Percentiles rank a stretch among this genome's conserved stretches.
phyloP scores from a whole-genome alignment of 1,139 yeast species.

The Geotrichum klebahnii region DNA sequence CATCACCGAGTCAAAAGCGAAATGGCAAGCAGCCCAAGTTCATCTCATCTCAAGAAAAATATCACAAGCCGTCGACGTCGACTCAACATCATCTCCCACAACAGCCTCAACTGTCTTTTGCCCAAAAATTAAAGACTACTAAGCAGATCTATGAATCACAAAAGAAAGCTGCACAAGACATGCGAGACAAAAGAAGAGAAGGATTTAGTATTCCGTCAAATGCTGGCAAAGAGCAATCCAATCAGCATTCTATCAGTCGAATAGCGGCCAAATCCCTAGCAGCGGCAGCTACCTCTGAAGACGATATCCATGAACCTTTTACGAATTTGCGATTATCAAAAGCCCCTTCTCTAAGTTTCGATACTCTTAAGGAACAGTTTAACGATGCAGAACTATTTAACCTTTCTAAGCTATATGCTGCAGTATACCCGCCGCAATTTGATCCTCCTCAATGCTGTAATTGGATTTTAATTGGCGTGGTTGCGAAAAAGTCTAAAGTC shows the following conservation, averaged over 20 bases:
- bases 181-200: constrained; percentile 11
- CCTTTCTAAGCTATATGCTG: constrained; percentile 37
- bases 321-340: constrained; percentile 28
- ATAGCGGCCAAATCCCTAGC: constrained; percentile 27
- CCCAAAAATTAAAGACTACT: constrained; percentile 10
- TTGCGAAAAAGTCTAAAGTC: constrained; percentile 56
- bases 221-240: constrained; percentile 2
- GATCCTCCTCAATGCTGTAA: constrained; percentile 66
- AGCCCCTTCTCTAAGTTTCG: constrained; percentile 38
- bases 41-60: neutral
- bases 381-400: constrained; percentile 19
- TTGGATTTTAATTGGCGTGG: constrained; percentile 69
- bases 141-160: constrained; percentile 1
- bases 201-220: constrained; percentile 16
- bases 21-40: neutral
- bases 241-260: neutral
- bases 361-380: constrained; percentile 34
- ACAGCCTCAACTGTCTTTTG: constrained; percentile 12
- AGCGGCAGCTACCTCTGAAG: constrained; percentile 37
- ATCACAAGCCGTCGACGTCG: neutral
- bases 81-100: neutral
- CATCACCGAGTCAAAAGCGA: constrained; percentile 6
- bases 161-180: neutral
- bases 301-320: constrained; percentile 28
- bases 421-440: constrained; percentile 64